Percentiles rank a stretch among this genome's conserved stretches.
Conservation (phyloP, 345 rosid genomes). For the Hypericum androsaemum region DNA sequence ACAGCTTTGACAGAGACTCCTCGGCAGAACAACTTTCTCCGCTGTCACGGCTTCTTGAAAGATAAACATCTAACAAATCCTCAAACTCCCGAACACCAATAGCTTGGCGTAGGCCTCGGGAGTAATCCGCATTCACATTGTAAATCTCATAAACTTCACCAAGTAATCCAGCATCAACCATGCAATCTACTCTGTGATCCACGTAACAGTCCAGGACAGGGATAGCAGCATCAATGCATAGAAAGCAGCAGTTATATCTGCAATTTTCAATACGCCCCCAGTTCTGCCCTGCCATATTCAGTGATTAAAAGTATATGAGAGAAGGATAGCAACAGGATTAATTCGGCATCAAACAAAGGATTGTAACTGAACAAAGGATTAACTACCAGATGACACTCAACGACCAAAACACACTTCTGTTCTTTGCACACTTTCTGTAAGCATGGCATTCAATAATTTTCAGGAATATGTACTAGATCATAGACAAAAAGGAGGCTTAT, state of each 20-base stretch:
- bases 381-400: no score
- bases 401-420: no score
- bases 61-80: slow-evolving; percentile 36
- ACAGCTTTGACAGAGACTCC: slow-evolving; percentile 13
- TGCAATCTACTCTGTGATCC: slow-evolving; percentile 70
- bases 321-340: slow-evolving; percentile 7
- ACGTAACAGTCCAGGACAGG: slow-evolving; percentile 60
- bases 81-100: slow-evolving; percentile 89
- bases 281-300: slow-evolving; percentile 81
- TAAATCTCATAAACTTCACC: slow-evolving; percentile 67
- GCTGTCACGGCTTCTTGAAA: slow-evolving; percentile 12
- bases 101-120: slow-evolving; percentile 80
- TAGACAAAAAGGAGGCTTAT: no score
- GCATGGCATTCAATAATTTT: no score
- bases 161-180: slow-evolving; percentile 75
- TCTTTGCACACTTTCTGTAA: no score
- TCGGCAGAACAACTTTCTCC: slow-evolving; percentile 11
- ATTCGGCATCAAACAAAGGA: not conserved
- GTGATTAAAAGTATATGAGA: slow-evolving; percentile 14
- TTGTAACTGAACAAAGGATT: no score
- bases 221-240: slow-evolving; percentile 60
- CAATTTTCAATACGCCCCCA: slow-evolving; percentile 66
- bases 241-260: slow-evolving; percentile 64
- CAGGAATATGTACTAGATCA: no score
- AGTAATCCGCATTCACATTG: slow-evolving; percentile 49